Percentiles rank a stretch among this genome's conserved stretches.
Conservation (phyloP, 495 filamentous ascomycete genomes). For the Tuber calosporum region DNA sequence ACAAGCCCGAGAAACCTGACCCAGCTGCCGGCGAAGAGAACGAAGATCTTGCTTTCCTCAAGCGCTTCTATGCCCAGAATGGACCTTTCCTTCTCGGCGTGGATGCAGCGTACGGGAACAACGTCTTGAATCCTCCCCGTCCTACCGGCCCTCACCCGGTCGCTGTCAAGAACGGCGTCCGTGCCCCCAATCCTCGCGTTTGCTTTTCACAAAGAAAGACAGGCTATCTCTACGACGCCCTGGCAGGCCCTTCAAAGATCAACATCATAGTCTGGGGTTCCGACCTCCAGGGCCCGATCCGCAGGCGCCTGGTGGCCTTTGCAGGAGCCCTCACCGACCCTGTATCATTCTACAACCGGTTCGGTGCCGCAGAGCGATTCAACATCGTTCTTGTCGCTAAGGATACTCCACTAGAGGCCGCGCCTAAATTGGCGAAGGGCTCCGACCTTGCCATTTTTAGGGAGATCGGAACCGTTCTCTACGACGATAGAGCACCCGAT, state of each 20-base stretch:
- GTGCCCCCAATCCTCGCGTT: conserved; percentile 44
- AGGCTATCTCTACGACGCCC: conserved; percentile 43
- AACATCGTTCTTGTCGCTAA: conserved; percentile 43
- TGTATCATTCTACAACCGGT: conserved; percentile 35
- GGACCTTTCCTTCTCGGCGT: conserved; percentile 40
- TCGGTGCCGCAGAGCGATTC: conserved; percentile 38
- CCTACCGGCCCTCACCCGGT: not conserved
- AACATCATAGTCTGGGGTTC: conserved; percentile 43
- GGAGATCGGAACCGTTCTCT: conserved; percentile 30
- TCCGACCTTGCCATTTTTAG: conserved; percentile 13
- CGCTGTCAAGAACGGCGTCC: conserved; percentile 36
- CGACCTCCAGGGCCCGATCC: conserved; percentile 35
- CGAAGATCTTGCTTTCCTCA: conserved; percentile 26
- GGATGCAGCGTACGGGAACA: conserved; percentile 30
- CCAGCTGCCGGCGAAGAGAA: conserved; percentile 8
- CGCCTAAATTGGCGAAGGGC: conserved; percentile 11
- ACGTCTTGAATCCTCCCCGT: conserved; percentile 5
- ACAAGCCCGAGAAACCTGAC: not conserved
- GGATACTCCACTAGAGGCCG: conserved; percentile 28
- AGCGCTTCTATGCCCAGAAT: conserved; percentile 35
- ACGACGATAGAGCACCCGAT: conserved; percentile 43
- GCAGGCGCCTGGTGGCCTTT: conserved; percentile 29
- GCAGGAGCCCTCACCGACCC: conserved; percentile 9
- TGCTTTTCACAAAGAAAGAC: conserved; percentile 35
- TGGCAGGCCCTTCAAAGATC: conserved; percentile 33